Evolutionary conservation across 495 filamentous ascomycete species (phyloP), one percentile per base, ranked within the genome.

Genomic region (Neurospora intermedia): DNA sequence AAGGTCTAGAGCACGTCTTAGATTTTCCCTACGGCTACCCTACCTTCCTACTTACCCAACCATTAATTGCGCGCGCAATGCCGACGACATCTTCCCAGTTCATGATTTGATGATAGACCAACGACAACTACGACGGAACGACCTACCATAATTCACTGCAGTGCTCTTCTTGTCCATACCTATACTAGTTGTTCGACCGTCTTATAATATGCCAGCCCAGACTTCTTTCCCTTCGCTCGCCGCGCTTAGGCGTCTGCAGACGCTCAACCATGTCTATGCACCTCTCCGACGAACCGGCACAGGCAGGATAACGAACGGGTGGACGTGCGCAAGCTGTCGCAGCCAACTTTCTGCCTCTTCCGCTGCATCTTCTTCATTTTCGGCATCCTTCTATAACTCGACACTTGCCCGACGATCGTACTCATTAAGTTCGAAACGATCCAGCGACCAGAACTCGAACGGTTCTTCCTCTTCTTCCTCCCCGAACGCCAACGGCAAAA

Each of bases 281-380:
- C 74, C 71, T 78, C 13, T 74, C 76, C 59, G 43, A 76, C 62
- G 48, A 70, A 23, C 69, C 66, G 10, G 75, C 27, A 73, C 46
- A 76, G 76, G 71, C 75, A 79, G 71, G 71, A 46, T 39, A 38
- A 20, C 72, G 41, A 69, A 45, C 54, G 54, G 54, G 54, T 82
- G 80, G 84, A 85, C 82, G 13, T 86, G 84, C 71, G 76, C 81
- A 70, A 82, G 76, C 54, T 86, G 84, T 74, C 84, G 84, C 76
- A 81, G 74, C 43, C 80, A 80, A 62, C 59, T 77, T 27, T 72
- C 77, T 10, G 6, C 71, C 42, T 46, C 77, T 5, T 13, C 46
- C 6, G 20, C 43, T 46, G 2, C 27, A 31, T 46, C 43, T 18
- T n/a, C 45, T 18, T 46, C 18, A 8, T 9, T 4, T 20, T 10